Evolutionary conservation across 768 basidiomycete species (phyloP).

Genomic region (Trametes villosa): DNA sequence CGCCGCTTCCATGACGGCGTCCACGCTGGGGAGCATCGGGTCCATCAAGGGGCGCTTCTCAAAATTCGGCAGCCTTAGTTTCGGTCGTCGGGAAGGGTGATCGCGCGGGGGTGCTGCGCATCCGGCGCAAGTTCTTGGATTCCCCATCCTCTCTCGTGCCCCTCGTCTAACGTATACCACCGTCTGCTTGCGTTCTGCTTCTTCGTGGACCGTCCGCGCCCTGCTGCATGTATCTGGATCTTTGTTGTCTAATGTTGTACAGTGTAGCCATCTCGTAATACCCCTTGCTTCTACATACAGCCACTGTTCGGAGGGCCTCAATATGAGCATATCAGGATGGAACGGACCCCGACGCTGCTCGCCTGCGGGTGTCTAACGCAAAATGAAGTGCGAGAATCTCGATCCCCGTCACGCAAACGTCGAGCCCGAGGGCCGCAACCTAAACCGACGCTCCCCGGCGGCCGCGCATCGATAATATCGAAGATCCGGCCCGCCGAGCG

Average conservation of each 20-base stretch:
- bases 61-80: slow-evolving; percentile 74
- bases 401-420: too few relatives aligned
- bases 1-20: slow-evolving; percentile 59
- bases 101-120: not conserved
- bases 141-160: not conserved
- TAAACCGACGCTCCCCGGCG: too few relatives aligned
- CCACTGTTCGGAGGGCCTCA: slow-evolving; percentile 10
- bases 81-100: slow-evolving; percentile 50
- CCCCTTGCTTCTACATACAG: slow-evolving; percentile 6
- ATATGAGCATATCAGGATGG: not conserved
- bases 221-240: slow-evolving; percentile 28
- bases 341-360: not conserved
- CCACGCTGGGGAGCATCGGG: slow-evolving; percentile 67
- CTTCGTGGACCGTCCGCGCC: not conserved
- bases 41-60: slow-evolving; percentile 77
- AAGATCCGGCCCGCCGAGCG: too few relatives aligned
- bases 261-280: slow-evolving; percentile 22
- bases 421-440: too few relatives aligned
- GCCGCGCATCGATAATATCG: too few relatives aligned
- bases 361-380: too few relatives aligned
- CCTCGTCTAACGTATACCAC: slow-evolving; percentile 15
- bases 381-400: too few relatives aligned
- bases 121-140: too few relatives aligned
- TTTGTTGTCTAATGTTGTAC: slow-evolving; percentile 27
- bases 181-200: slow-evolving; percentile 3